Evolutionary conservation across 805 yeast genomes (phyloP), one percentile per base, ranked within the genome.

Genomic region (Saccharomycopsis sp.): DNA sequence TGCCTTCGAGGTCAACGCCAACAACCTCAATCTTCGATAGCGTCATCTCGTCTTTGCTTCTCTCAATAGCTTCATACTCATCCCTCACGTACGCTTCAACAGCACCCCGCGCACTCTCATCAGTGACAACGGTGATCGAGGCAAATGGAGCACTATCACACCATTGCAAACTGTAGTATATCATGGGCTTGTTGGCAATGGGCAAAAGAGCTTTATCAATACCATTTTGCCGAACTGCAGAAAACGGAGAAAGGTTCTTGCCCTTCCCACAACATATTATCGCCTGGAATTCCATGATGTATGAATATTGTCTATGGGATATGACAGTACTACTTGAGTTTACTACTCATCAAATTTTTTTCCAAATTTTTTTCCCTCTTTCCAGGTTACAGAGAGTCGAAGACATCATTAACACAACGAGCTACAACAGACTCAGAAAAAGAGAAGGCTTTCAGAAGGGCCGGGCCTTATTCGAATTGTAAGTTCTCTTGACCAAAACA

Each of bases 231-330:
- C 78, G 64, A 27, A 66, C 68, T 20, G 70, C 64, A 0, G 88
- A 71, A 48, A 89, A 74, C 0, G 97, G 97, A 12, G 73, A 57
- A 50, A 92, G 65, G 35, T 69, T 68, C 15, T 66, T 65, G 10
- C 97, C 97, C 39, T 73, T 75, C 2, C 97, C 97, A 63, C 97
- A 88, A 43, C 86, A 73, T 16, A 89, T 74, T 36, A 89, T 70
- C 1, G 95, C 96, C 55, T 88, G 95, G 57, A 87, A 81, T 62
- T 87, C 95, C 96, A 89, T 88, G 7, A 3, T 13, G n/a, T n/a
- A n/a, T n/a, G n/a, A n/a, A n/a, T n/a, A n/a, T n/a, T n/a, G n/a
- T n/a, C n/a, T n/a, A n/a, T n/a, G n/a, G n/a, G n/a, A n/a, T n/a
- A n/a, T n/a, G n/a, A n/a, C n/a, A n/a, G n/a, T n/a, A n/a, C n/a